Percentiles rank a stretch among this genome's conserved stretches.
Evolutionary conservation across 441 rosid species (phyloP).

Genomic region (Pelargonium citronellum): DNA sequence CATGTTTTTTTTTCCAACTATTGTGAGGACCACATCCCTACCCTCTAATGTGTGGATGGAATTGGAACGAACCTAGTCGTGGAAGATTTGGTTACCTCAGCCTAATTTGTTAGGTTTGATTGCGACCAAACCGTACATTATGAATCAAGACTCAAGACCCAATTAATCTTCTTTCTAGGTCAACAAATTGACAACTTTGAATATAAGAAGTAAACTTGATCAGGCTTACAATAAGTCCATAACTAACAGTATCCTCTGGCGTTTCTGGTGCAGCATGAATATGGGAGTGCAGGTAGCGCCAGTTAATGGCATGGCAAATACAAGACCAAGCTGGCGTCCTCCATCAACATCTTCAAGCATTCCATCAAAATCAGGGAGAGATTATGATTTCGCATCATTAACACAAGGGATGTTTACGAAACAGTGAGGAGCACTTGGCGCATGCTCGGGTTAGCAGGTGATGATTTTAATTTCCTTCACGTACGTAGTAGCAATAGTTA

Average conservation of each 20-base stretch:
- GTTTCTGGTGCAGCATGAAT: slow-evolving; percentile 32
- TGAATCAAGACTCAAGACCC: neutral
- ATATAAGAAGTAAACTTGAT: neutral
- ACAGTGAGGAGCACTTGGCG: slow-evolving; percentile 19
- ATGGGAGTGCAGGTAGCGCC: slow-evolving; percentile 26
- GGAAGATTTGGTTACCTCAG: neutral
- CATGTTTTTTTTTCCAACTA: neutral
- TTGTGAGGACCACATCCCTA: neutral
- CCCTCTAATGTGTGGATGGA: neutral
- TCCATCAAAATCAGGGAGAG: slow-evolving; percentile 33
- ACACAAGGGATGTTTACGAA: slow-evolving; percentile 43
- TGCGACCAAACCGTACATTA: neutral
- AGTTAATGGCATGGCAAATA: slow-evolving; percentile 23
- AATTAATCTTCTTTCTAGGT: neutral
- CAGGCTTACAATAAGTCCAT: neutral
- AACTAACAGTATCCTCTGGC: neutral
- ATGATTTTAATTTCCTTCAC: neutral
- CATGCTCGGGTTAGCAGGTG: slow-evolving; percentile 2
- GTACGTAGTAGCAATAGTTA: neutral
- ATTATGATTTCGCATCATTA: slow-evolving; percentile 43
- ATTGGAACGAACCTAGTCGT: neutral
- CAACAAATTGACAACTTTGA: neutral
- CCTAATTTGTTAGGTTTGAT: neutral
- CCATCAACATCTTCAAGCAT: slow-evolving; percentile 20
- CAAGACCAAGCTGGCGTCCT: slow-evolving; percentile 20